Evolutionary conservation across 1,139 yeast species (phyloP).

Genomic region (Yamadazyma buinensis): DNA sequence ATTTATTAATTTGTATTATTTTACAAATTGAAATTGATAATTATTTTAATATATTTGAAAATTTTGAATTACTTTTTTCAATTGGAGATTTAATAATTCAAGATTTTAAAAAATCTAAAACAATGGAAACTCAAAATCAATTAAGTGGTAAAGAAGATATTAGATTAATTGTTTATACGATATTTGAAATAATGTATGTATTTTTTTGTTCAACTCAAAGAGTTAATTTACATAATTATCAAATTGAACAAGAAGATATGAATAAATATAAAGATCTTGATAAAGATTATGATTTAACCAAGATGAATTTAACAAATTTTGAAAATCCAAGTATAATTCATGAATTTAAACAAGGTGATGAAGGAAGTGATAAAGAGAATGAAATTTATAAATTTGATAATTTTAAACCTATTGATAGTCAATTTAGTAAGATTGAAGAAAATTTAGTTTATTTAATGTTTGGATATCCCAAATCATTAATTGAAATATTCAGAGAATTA

Average conservation of each 20-base stretch:
- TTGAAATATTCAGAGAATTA: conserved; percentile 42
- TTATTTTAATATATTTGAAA: conserved; percentile 38
- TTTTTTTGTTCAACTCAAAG: conserved; percentile 41
- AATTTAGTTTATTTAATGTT: conserved; percentile 37
- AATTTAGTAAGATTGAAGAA: conserved; percentile 11
- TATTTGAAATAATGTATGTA: conserved; percentile 27
- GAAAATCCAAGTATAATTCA: conserved; percentile 3
- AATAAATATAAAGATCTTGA: conserved; percentile 31
- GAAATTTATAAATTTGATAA: conserved; percentile 6
- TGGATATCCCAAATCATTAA: conserved; percentile 46
- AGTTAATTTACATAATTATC: conserved; percentile 35
- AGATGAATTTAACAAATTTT: conserved; percentile 8
- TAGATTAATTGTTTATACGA: conserved; percentile 17
- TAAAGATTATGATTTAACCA: conserved; percentile 32
- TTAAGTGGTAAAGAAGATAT: neutral
- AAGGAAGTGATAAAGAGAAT: neutral
- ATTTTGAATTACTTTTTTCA: conserved; percentile 40
- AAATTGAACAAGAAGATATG: conserved; percentile 30
- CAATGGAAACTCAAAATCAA: too few relatives aligned
- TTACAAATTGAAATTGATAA: conserved; percentile 38
- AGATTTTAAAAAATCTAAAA: conserved; percentile 6
- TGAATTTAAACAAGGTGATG: neutral
- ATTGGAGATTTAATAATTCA: conserved; percentile 33
- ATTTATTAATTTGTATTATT: conserved; percentile 28
- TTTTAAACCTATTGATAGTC: neutral